Evolutionary conservation across 441 rosid genomes (phyloP), one percentile per base, ranked within the genome.

Genomic region (Francoa sonchifolia): DNA sequence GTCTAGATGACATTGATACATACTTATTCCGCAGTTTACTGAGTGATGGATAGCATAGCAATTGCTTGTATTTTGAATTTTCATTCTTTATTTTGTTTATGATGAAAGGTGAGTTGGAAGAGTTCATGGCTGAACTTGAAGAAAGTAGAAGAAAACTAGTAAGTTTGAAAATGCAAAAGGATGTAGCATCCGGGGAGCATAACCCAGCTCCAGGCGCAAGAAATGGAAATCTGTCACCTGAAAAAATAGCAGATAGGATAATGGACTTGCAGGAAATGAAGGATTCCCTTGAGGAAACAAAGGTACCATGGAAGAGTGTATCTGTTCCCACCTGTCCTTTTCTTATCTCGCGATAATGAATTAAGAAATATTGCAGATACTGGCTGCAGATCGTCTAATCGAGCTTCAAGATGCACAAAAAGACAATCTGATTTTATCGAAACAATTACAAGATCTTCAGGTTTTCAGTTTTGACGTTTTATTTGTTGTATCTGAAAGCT

Each of bases 111-210:
- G 84, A 83, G 63, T 50, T 92, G 58, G 96, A 87, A 61, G 99
- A 86, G 71, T 66, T 50, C 58, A 73, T 73, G 77, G 72, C 74
- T 40, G 88, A 83, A 66, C 94, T 86, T 33, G 95, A 92, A 69
- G 96, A 81, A 52, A 80, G 80, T 61, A 76, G 92, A 72, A 73
- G 96, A 68, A 92, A 83, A 62, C 56, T 86, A 59, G 69, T 92
- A 45, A 71, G 56, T 62, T 60, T 78, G 57, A 78, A 61, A 57
- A 86, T 83, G 95, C 90, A 82, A 57, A 92, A 77, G 68, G 95
- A 79, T 66, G 73, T 70, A 17, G 79, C 82, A 15, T 71, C 77
- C 50, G 86, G 73, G 41, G 13, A 57, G 53, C 73, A 68, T 54
- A 59, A 58, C 48, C 53, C 77, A 10, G 48, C 67, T 34, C 69